These are phyloP conservation scores for Phtheirospermum japonicum DNA, from an alignment of 257 asterid species.

Conservation along the genomic window DNA sequence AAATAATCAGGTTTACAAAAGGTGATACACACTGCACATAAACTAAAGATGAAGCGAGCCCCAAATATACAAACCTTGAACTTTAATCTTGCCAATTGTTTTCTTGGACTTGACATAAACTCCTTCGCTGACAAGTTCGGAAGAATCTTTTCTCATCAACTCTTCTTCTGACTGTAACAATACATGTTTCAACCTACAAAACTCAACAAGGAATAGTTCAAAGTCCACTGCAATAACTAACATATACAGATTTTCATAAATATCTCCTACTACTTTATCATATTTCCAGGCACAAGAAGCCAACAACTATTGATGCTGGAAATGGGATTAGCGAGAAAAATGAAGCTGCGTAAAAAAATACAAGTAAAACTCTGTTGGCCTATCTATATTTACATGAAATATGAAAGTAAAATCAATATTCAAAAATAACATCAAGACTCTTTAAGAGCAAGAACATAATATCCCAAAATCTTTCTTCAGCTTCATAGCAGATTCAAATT, in stretches of 20 bases:
- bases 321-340: background rate
- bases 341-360: background rate
- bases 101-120: constrained; percentile 70
- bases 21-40: constrained; percentile 18
- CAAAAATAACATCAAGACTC: background rate
- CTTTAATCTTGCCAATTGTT: constrained; percentile 78
- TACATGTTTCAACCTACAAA: constrained; percentile 60
- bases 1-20: constrained; percentile 5
- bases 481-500: background rate
- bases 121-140: constrained; percentile 78
- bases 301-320: background rate
- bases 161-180: constrained; percentile 91
- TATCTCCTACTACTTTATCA: background rate
- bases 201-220: constrained; percentile 13
- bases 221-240: background rate
- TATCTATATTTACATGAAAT: background rate
- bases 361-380: background rate
- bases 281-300: background rate
- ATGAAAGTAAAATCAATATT: background rate
- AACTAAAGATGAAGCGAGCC: constrained; percentile 19
- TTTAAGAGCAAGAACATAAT: background rate
- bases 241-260: background rate
- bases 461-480: background rate
- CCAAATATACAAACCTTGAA: constrained; percentile 62
- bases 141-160: constrained; percentile 56